Conservation (phyloP, 495 filamentous ascomycete species). For the Neurospora discreta region DNA sequence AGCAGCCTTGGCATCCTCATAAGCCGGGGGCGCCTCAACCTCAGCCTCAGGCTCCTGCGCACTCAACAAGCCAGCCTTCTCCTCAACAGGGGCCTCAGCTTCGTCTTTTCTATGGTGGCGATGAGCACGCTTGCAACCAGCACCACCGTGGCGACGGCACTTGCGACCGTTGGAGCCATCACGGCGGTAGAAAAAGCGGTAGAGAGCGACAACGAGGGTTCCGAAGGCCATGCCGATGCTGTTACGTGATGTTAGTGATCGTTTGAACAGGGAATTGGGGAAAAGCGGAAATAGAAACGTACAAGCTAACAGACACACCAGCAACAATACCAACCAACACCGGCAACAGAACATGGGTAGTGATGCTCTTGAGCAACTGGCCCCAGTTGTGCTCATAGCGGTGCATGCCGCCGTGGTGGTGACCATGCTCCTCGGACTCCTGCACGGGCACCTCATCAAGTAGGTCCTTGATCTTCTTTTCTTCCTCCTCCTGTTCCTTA, state of each 20-base stretch:
- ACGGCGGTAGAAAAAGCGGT: slow-evolving; percentile 25
- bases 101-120: slow-evolving; percentile 18
- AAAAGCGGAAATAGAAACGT: slow-evolving; percentile 12
- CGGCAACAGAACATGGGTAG: slow-evolving; percentile 39
- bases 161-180: slow-evolving; percentile 15
- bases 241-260: not conserved
- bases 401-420: slow-evolving; percentile 8
- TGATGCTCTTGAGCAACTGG: slow-evolving; percentile 33
- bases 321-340: slow-evolving; percentile 40
- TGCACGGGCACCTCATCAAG: not conserved
- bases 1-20: slow-evolving; percentile 14
- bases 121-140: not conserved
- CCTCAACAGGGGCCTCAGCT: slow-evolving; percentile 20
- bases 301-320: slow-evolving; percentile 42
- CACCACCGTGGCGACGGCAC: slow-evolving; percentile 5
- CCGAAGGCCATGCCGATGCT: slow-evolving; percentile 43
- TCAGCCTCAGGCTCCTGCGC: slow-evolving; percentile 16
- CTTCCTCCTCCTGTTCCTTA: not conserved
- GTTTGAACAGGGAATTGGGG: not conserved
- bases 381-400: slow-evolving; percentile 26
- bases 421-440: not conserved
- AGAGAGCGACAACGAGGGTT: slow-evolving; percentile 34
- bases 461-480: not conserved
- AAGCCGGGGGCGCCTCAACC: slow-evolving; percentile 23
- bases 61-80: slow-evolving; percentile 35